Evolutionary conservation across 2,329 filamentous ascomycete genomes (phyloP).

Genomic region (Scortechinia acanthostroma): DNA sequence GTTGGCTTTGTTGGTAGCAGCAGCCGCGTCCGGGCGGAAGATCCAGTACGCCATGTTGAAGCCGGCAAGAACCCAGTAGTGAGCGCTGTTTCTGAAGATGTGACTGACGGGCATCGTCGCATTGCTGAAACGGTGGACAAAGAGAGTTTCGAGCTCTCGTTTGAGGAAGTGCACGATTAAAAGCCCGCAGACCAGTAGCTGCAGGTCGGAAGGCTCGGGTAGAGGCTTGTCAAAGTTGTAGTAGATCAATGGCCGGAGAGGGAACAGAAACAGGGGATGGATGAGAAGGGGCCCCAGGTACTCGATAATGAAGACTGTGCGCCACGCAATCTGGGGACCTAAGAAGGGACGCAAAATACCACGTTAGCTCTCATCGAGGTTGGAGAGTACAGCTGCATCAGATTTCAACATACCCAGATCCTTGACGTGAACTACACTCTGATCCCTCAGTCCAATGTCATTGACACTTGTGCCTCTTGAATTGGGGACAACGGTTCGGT

Average conservation of each 20-base stretch:
- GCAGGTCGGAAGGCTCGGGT: conserved; percentile 51
- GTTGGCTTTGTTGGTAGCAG: conserved; percentile 34
- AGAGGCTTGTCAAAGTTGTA: conserved; percentile 29
- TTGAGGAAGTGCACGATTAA: conserved; percentile 83
- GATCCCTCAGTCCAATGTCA: background rate
- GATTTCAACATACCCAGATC: background rate
- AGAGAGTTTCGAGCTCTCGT: conserved; percentile 89
- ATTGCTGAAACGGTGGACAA: conserved; percentile 88
- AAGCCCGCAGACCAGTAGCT: conserved; percentile 69
- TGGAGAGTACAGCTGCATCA: background rate
- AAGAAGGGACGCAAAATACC: no score
- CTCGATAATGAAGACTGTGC: conserved; percentile 88
- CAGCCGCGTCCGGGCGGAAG: conserved; percentile 69
- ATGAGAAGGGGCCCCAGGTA: conserved; percentile 88
- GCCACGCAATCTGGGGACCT: conserved; percentile 85
- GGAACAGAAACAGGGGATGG: conserved; percentile 69
- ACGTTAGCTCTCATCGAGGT: no score
- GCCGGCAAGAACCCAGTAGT: conserved; percentile 87
- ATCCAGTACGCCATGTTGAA: conserved; percentile 76
- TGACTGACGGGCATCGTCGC: conserved; percentile 87
- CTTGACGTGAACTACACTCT: background rate
- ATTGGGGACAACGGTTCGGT: background rate
- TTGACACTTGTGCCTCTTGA: background rate
- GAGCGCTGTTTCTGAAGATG: conserved; percentile 88
- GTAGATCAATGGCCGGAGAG: conserved; percentile 69